These are phyloP conservation scores for Artomyces pyxidatus DNA, from an alignment of 768 basidiomycete genomes.

Conservation along the genomic window DNA sequence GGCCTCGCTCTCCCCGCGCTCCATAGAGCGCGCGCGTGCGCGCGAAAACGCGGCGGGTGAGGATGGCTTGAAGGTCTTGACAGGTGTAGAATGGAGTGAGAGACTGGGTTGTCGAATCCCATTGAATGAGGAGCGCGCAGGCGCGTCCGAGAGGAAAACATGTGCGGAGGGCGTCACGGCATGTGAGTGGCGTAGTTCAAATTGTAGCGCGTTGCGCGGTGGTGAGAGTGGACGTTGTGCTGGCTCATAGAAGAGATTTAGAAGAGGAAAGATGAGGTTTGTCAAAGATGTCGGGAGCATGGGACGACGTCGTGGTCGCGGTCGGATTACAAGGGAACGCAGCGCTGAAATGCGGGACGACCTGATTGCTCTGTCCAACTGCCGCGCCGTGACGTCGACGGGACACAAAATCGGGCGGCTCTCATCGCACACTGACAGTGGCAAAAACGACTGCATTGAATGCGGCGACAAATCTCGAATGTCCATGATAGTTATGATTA, in stretches of 20 bases:
- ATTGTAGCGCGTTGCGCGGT: slow-evolving; percentile 28
- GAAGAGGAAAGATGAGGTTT: slow-evolving; percentile 6
- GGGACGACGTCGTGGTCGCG: neutral
- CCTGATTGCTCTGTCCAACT: too few relatives aligned
- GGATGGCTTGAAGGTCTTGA: slow-evolving; percentile 39
- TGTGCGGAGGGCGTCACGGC: slow-evolving; percentile 45
- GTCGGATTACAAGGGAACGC: too few relatives aligned
- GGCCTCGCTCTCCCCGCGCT: slow-evolving; percentile 29
- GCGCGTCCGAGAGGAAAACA: slow-evolving; percentile 52
- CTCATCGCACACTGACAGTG: too few relatives aligned
- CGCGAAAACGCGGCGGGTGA: slow-evolving; percentile 29
- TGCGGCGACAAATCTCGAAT: too few relatives aligned
- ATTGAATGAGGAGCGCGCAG: too few relatives aligned
- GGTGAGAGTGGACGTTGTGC: slow-evolving; percentile 1
- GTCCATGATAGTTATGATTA: too few relatives aligned
- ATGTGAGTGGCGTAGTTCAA: slow-evolving; percentile 62
- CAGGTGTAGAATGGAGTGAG: too few relatives aligned
- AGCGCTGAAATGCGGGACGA: too few relatives aligned
- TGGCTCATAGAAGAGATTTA: neutral
- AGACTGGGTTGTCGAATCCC: too few relatives aligned
- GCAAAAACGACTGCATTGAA: too few relatives aligned
- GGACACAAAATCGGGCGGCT: too few relatives aligned
- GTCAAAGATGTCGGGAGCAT: slow-evolving; percentile 7
- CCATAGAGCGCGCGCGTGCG: slow-evolving; percentile 31
- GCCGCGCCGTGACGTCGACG: too few relatives aligned